Evolutionary conservation across 116 monocot species (phyloP), one percentile per base, ranked within the genome.

Genomic region (Posidonia oceanica): DNA sequence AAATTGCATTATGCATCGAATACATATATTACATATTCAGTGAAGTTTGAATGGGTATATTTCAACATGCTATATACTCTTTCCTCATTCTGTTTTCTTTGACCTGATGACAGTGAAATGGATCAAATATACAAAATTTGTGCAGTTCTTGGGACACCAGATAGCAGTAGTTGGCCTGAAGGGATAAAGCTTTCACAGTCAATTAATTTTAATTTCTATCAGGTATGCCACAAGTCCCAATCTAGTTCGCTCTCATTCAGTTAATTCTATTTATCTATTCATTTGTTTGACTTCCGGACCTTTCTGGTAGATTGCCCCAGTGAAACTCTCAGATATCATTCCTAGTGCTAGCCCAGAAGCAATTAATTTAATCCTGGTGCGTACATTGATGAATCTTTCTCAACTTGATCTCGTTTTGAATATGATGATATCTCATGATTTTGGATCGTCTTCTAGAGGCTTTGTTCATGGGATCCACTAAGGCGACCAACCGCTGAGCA

Each of bases 121-220:
- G 94, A 94, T 83, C 94, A 94, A 72, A 67, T 94, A 52, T 78
- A 78, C 71, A 94, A 91, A 80, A 94, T 94, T 78, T 94, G 88
- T 63, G 44, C 67, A 63, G 70, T 91, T 69, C 83, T 94, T 69
- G 94, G 94, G 57, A 82, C 80, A 6, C 94, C 44, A 8, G 3
- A 44, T 44, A 8, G 44, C 44, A 44, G 44, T 44, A 44, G 44
- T 44, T 44, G 44, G 44, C 44, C 8, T 42, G 86, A 90, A 63
- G 85, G 83, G 16, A 81, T 81, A 76, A 52, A 71, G 20, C 79
- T 87, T 61, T 66, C 83, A 20, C 75, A 71, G 55, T 61, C 77
- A 54, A 51, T 74, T 0, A 80, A 81, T 72, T 94, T 87, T 74
- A 74, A 67, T 38, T 86, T 84, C 71, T 81, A 77, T 75, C 77